Percentiles rank a stretch among this genome's conserved stretches.
These are phyloP conservation scores for Glycine tomentella DNA, from an alignment of 306 rosid genomes.

Conservation along the genomic window DNA sequence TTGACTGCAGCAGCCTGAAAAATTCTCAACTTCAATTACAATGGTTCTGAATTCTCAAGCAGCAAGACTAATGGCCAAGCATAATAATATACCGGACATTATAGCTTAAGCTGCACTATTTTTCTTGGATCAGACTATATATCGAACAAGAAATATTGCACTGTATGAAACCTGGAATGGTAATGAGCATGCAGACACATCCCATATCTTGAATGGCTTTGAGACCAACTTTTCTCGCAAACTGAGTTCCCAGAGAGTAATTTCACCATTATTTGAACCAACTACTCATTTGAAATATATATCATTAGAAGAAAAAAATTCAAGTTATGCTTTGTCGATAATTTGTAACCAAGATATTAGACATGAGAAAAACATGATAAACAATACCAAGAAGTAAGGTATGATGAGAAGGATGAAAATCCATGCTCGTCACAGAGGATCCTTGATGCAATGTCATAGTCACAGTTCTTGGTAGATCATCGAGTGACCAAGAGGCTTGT, in stretches of 20 bases:
- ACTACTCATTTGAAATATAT: conserved; percentile 59
- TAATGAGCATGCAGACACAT: conserved; percentile 59
- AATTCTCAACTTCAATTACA: conserved; percentile 44
- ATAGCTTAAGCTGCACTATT: conserved; percentile 24
- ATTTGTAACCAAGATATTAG: conserved; percentile 21
- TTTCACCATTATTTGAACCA: conserved; percentile 79
- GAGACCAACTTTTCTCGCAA: conserved; percentile 75
- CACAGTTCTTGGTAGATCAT: conserved; percentile 85
- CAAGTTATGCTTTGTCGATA: neutral
- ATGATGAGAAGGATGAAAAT: conserved; percentile 83
- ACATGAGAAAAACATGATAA: conserved; percentile 36
- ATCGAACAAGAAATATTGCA: conserved; percentile 37
- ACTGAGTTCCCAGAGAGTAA: conserved; percentile 83
- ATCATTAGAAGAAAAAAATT: conserved; percentile 29
- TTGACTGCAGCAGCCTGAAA: conserved; percentile 67
- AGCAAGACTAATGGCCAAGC: conserved; percentile 36
- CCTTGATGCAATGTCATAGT: conserved; percentile 83
- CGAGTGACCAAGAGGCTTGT: conserved; percentile 76
- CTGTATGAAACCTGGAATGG: conserved; percentile 71
- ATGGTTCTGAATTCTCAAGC: conserved; percentile 37
- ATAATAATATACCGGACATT: conserved; percentile 23
- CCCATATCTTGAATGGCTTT: conserved; percentile 85
- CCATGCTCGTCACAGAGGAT: conserved; percentile 82
- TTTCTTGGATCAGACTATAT: conserved; percentile 24
- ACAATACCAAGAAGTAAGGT: conserved; percentile 77